Evolutionary conservation across 805 yeast species (phyloP), one percentile per base, ranked within the genome.

Genomic region (Saccharomyces mikatae): DNA sequence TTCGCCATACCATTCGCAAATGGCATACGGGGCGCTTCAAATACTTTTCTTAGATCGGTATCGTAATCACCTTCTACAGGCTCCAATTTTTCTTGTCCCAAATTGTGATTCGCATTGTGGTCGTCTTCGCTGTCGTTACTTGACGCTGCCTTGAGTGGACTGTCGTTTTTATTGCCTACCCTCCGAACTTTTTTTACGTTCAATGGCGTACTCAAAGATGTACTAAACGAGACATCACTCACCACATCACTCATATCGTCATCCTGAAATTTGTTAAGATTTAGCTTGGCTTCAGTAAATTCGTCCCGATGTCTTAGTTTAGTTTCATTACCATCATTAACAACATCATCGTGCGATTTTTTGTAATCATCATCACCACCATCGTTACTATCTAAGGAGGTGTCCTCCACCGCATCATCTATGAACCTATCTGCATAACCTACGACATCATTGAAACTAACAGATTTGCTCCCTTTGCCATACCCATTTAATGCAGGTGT

Each of bases 201-300:
- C 11, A 69, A 50, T 2, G 70, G 71, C 26, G 63, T 61, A 56
- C 65, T 60, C 24, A 60, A 57, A 1, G 64, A 67, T 4, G 64
- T 61, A 46, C 58, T 66, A 54, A 69, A 68, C 0, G 76, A 70
- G 22, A 66, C 71, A 49, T 65, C 73, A 47, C 72, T 68, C 3
- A 64, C 68, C 2, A 62, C 66, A 46, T 67, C 71, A 49, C 66
- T 66, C 5, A 58, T 56, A 27, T 69, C 70, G 54, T 64, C 69
- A 44, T 59, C 62, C 41, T 61, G 63, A 3, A 51, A 27, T 13
- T 57, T 57, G 28, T 56, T 58, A 24, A 60, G 56, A 26, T 61
- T 56, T 6, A 66, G 58, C 4, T 69, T 71, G 50, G 73, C 76
- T 56, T 74, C 75, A 48, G 74, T 74, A 47, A 67, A 71, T 53